Conservation (phyloP, 495 filamentous ascomycete species). For the Trichoderma virens region DNA sequence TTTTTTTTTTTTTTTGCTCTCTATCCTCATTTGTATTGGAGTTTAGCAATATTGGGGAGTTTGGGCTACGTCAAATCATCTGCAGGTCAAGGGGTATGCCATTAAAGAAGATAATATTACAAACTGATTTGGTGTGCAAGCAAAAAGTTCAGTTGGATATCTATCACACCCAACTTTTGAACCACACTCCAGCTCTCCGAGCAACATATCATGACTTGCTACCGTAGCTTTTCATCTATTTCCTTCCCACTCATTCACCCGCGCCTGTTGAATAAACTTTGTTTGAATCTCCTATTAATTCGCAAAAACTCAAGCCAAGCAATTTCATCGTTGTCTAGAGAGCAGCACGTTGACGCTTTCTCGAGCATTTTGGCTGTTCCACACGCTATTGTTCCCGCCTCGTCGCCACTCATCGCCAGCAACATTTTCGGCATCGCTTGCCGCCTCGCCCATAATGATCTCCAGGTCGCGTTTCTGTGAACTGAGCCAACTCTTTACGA, state of each 20-base stretch:
- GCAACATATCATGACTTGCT: neutral
- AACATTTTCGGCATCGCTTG: conserved; percentile 54
- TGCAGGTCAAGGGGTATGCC: neutral
- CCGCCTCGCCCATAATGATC: conserved; percentile 75
- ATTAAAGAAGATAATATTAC: neutral
- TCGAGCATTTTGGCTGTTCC: conserved; percentile 45
- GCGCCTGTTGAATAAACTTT: neutral
- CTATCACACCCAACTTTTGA: neutral
- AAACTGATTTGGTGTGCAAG: neutral
- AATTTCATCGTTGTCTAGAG: conserved; percentile 23
- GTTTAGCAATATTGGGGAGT: neutral
- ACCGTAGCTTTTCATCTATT: neutral
- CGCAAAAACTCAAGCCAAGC: neutral
- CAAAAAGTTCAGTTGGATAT: neutral
- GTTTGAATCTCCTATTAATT: neutral
- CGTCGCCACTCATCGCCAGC: conserved; percentile 49
- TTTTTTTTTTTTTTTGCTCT: neutral
- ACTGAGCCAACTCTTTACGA: conserved; percentile 75
- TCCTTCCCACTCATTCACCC: neutral
- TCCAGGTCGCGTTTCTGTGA: conserved; percentile 87
- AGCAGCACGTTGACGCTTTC: conserved; percentile 50
- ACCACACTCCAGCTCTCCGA: neutral
- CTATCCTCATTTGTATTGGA: neutral
- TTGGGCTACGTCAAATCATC: neutral
- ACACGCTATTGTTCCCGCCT: conserved; percentile 43